Conservation (phyloP, 371 early-diverging fungal genomes). For the Conidiobolus incongruus region DNA sequence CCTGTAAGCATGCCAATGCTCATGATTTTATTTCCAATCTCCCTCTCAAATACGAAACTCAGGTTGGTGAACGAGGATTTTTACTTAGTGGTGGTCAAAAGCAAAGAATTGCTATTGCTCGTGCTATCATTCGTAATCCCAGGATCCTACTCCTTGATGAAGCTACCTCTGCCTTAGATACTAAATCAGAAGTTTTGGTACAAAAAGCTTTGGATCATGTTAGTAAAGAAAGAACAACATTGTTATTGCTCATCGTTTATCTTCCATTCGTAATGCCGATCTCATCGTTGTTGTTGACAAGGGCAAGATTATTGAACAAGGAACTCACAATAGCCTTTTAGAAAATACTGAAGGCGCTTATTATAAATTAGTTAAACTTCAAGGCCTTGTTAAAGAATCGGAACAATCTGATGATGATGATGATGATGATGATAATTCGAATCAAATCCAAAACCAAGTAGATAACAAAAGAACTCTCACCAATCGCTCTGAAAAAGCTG, state of each 20-base stretch:
- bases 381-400: constrained; percentile 11
- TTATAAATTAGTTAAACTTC: constrained; percentile 14
- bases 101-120: constrained; percentile 42
- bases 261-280: constrained; percentile 59
- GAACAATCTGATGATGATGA: constrained; percentile 1
- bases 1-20: constrained; percentile 38
- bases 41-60: constrained; percentile 51
- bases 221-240: constrained; percentile 53
- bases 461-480: too few species aligned
- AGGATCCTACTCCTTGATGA: constrained; percentile 31
- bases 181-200: constrained; percentile 52
- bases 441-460: too few species aligned
- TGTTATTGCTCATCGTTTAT: constrained; percentile 77
- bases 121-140: constrained; percentile 52
- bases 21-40: constrained; percentile 49
- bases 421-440: not conserved
- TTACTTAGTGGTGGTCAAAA: constrained; percentile 28
- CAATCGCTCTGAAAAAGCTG: too few species aligned
- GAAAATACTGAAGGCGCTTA: constrained; percentile 11
- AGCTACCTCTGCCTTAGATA: constrained; percentile 25
- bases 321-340: constrained; percentile 52
- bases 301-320: constrained; percentile 57
- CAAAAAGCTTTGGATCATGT: constrained; percentile 62
- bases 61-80: constrained; percentile 33
- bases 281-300: constrained; percentile 59